Percentiles rank a stretch among this genome's conserved stretches.
phyloP scores from a whole-genome alignment of 306 rosid species.

The Oxytropis ochrocephala region DNA sequence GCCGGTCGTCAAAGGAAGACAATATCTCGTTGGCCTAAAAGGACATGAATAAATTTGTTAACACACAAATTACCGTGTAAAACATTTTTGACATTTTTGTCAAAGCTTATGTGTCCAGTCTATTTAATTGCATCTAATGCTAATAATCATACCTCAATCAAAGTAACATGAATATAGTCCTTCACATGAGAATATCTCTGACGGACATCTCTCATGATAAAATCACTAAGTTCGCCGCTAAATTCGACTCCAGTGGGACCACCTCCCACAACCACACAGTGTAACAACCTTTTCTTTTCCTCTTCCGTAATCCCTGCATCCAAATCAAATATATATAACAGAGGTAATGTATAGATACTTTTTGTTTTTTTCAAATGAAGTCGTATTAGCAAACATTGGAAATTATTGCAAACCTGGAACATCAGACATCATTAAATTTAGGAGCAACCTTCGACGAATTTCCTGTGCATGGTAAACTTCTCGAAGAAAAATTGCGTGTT shows the following conservation, averaged over 20 bases:
- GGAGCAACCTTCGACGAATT: conserved; percentile 88
- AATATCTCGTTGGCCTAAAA: conserved; percentile 86
- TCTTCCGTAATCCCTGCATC: conserved; percentile 65
- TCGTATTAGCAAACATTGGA: not conserved
- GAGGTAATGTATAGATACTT: not conserved
- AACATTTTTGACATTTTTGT: not conserved
- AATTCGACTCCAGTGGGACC: conserved; percentile 99
- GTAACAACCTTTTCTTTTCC: conserved; percentile 77
- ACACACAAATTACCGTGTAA: conserved; percentile 3
- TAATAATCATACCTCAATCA: conserved; percentile 75
- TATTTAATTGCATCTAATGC: not conserved
- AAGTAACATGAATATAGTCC: conserved; percentile 76
- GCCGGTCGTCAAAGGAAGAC: conserved; percentile 85
- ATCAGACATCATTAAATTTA: conserved; percentile 84
- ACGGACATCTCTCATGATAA: conserved; percentile 74
- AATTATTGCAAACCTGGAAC: conserved; percentile 62
- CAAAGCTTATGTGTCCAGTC: not conserved
- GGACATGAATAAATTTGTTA: conserved; percentile 29
- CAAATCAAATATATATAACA: conserved; percentile 18
- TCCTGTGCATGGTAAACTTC: conserved; percentile 97
- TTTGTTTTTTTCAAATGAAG: conserved; percentile 1
- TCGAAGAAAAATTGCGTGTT: conserved; percentile 85
- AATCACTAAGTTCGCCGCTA: conserved; percentile 98
- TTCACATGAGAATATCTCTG: conserved; percentile 89
- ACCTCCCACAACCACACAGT: conserved; percentile 96